These are phyloP conservation scores for Monilinia vaccinii-corymbosi DNA, from an alignment of 2,329 filamentous ascomycete species.

Conservation along the genomic window DNA sequence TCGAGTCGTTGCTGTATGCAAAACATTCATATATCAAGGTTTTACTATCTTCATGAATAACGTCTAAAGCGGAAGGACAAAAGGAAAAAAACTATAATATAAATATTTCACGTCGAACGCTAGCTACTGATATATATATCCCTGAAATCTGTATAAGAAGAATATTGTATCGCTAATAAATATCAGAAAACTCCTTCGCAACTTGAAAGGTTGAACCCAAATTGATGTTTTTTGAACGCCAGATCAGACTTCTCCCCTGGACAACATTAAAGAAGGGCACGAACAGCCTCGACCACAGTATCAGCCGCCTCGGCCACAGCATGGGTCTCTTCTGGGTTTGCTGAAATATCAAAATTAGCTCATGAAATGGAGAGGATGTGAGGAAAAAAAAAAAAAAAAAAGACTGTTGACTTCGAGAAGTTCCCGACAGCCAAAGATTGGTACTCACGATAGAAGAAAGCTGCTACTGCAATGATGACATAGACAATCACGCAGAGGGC, in stretches of 20 bases:
- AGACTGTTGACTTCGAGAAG: background rate
- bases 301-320: background rate
- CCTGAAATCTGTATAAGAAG: background rate
- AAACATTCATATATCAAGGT: too few species aligned
- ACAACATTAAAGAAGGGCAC: background rate
- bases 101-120: background rate
- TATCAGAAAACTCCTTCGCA: background rate
- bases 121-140: background rate
- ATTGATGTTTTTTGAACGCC: background rate
- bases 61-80: background rate
- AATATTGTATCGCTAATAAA: background rate
- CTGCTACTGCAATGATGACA: constrained; percentile 48
- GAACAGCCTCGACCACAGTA: background rate
- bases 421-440: background rate
- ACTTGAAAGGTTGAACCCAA: background rate
- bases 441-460: constrained; percentile 44
- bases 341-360: background rate
- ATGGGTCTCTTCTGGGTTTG: background rate
- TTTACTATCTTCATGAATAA: background rate
- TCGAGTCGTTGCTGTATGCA: too few species aligned
- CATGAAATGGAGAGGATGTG: background rate
- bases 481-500: constrained; percentile 66
- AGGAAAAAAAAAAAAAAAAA: background rate
- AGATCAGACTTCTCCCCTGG: background rate
- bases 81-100: background rate